phyloP scores from a whole-genome alignment of 768 basidiomycete genomes.

The Russula foetens region DNA sequence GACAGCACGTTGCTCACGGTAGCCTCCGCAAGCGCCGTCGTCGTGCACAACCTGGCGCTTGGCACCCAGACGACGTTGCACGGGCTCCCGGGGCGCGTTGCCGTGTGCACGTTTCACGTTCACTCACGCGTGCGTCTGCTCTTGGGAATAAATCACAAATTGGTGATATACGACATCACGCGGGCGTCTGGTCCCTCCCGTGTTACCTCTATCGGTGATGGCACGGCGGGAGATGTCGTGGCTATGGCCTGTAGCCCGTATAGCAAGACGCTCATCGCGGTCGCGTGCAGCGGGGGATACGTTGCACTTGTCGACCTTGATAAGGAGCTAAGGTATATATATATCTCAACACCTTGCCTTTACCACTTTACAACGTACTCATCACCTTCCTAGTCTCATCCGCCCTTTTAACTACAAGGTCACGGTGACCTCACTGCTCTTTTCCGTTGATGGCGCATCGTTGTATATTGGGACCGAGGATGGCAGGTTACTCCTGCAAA shows the following conservation, averaged over 20 bases:
- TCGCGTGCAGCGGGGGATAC: conserved; percentile 44
- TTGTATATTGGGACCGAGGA: conserved; percentile 58
- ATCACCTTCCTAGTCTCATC: conserved; percentile 38
- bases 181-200: conserved; percentile 50
- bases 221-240: conserved; percentile 39
- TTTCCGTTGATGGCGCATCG: conserved; percentile 61
- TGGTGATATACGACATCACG: conserved; percentile 56
- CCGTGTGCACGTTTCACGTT: conserved; percentile 51
- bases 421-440: conserved; percentile 50
- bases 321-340: conserved; percentile 58
- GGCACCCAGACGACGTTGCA: conserved; percentile 48
- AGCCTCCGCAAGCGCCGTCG: conserved; percentile 41
- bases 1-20: conserved; percentile 51
- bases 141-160: conserved; percentile 41
- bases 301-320: conserved; percentile 62
- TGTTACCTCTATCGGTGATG: conserved; percentile 39
- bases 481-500: conserved; percentile 55
- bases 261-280: conserved; percentile 63
- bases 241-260: conserved; percentile 62
- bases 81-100: conserved; percentile 41
- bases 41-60: conserved; percentile 52
- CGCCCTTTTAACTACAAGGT: conserved; percentile 47
- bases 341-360: conserved; percentile 11
- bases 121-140: conserved; percentile 55
- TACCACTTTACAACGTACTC: background rate